Conservation (phyloP, 495 filamentous ascomycete genomes). For the Daldinia vernicosa region DNA sequence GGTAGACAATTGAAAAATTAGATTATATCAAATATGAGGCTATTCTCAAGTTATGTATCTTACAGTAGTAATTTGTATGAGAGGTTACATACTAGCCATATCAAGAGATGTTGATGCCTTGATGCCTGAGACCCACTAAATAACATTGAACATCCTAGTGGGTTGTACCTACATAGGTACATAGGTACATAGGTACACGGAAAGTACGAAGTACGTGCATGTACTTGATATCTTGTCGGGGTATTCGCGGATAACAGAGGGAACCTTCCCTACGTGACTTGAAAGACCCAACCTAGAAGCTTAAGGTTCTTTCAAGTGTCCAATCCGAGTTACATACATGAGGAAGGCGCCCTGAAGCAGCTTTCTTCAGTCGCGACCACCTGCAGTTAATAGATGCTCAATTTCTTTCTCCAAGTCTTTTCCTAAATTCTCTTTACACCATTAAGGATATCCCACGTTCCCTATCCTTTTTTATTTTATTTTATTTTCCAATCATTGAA, state of each 20-base stretch:
- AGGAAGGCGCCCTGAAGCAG: slow-evolving; percentile 4
- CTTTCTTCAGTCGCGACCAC: slow-evolving; percentile 18
- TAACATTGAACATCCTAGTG: too few species aligned
- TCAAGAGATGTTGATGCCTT: too few species aligned
- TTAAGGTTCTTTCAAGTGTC: slow-evolving; percentile 19
- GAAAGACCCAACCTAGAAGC: slow-evolving; percentile 4
- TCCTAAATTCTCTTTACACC: not conserved
- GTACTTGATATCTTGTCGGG: slow-evolving; percentile 1
- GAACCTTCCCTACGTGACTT: not conserved
- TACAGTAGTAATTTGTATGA: too few species aligned
- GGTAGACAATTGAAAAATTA: too few species aligned
- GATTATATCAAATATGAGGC: too few species aligned
- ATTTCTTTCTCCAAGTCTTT: slow-evolving; percentile 2
- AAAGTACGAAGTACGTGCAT: slow-evolving; percentile 1
- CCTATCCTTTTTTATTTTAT: too few species aligned
- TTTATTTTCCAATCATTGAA: not conserved
- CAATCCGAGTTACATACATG: slow-evolving; percentile 5
- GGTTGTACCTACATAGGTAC: too few species aligned
- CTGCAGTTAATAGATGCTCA: not conserved
- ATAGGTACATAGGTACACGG: too few species aligned
- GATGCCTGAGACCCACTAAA: too few species aligned
- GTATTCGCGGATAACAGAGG: slow-evolving; percentile 8
- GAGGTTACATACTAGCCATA: too few species aligned
- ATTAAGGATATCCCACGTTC: not conserved
- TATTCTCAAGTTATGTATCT: too few species aligned